phyloP scores from a whole-genome alignment of 495 filamentous ascomycete species.

The Lophiotrema nucula region DNA sequence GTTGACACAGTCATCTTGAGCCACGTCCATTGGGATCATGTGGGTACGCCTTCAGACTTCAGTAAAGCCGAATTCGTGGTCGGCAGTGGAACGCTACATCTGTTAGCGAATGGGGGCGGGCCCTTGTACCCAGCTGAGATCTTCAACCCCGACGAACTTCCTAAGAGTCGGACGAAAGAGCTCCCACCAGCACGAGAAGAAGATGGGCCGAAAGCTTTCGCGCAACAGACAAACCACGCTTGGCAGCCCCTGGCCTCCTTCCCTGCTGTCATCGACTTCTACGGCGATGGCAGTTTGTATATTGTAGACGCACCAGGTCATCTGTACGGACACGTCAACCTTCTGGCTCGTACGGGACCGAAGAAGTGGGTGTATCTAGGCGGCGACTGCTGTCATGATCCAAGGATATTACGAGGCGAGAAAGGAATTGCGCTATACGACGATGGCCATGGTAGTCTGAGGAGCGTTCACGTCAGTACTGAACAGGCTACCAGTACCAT shows the following conservation, averaged over 20 bases:
- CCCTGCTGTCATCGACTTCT: constrained; percentile 37
- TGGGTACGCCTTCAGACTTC: constrained; percentile 51
- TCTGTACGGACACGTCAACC: constrained; percentile 40
- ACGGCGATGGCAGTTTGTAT: constrained; percentile 39
- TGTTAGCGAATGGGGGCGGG: constrained; percentile 40
- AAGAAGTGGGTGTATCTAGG: constrained; percentile 40
- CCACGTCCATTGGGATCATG: constrained; percentile 56
- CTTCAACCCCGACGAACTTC: constrained; percentile 39
- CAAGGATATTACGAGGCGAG: constrained; percentile 38
- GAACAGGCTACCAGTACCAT: constrained; percentile 35
- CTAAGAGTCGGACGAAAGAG: constrained; percentile 38
- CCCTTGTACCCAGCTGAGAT: constrained; percentile 36
- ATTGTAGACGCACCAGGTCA: constrained; percentile 42
- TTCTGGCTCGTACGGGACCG: constrained; percentile 36
- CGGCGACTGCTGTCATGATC: constrained; percentile 43
- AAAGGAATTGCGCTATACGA: constrained; percentile 40
- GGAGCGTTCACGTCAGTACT: constrained; percentile 41
- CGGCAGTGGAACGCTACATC: constrained; percentile 46
- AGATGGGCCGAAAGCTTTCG: constrained; percentile 29
- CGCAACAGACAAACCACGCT: constrained; percentile 13
- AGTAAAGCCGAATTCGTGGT: constrained; percentile 46
- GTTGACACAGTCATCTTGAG: constrained; percentile 49
- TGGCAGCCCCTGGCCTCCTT: constrained; percentile 39
- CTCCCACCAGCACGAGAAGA: constrained; percentile 39
- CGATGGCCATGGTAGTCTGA: constrained; percentile 28